Percentiles rank a stretch among this genome's conserved stretches.
These are phyloP conservation scores for Volutella citrinella DNA, from an alignment of 2,329 filamentous ascomycete genomes.

Conservation along the genomic window DNA sequence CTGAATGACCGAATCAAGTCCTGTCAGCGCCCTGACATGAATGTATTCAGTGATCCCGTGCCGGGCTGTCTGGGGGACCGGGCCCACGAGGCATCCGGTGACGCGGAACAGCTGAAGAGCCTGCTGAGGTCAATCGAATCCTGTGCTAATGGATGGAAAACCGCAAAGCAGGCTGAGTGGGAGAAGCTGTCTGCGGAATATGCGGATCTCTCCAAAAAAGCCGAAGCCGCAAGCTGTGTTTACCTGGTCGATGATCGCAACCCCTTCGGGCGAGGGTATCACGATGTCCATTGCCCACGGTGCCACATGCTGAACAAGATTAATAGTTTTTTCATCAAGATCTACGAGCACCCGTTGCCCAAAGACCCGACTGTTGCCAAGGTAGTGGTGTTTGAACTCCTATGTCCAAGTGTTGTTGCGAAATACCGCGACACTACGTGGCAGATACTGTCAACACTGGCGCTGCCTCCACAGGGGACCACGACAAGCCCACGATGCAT, in stretches of 20 bases:
- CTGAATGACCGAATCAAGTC: constrained; percentile 14
- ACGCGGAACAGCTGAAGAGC: constrained; percentile 8
- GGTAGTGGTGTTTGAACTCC: constrained; percentile 40
- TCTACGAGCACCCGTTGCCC: constrained; percentile 41
- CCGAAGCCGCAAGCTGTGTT: constrained; percentile 30
- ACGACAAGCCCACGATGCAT: constrained; percentile 20
- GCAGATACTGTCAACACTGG: constrained; percentile 31
- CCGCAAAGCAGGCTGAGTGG: constrained; percentile 33
- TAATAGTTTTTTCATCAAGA: constrained; percentile 31
- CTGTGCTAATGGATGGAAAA: constrained; percentile 12
- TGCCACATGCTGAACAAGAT: constrained; percentile 31
- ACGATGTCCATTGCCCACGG: constrained; percentile 30
- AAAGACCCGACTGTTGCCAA: constrained; percentile 26
- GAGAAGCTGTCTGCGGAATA: constrained; percentile 25
- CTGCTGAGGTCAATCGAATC: constrained; percentile 24
- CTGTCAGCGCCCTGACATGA: constrained; percentile 11
- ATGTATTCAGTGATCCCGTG: constrained; percentile 21
- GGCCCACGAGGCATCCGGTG: constrained; percentile 21
- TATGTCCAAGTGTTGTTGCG: constrained; percentile 31
- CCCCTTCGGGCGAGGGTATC: constrained; percentile 10
- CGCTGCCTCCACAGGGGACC: constrained; percentile 15
- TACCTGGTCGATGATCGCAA: constrained; percentile 23
- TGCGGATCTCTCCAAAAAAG: constrained; percentile 26
- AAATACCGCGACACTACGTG: constrained; percentile 42
- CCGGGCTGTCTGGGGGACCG: constrained; percentile 26